A percentile compares a stretch with the other conserved stretches of the same genome.
Conservation (phyloP, 2,329 filamentous ascomycete species). For the Xylaria sp. region DNA sequence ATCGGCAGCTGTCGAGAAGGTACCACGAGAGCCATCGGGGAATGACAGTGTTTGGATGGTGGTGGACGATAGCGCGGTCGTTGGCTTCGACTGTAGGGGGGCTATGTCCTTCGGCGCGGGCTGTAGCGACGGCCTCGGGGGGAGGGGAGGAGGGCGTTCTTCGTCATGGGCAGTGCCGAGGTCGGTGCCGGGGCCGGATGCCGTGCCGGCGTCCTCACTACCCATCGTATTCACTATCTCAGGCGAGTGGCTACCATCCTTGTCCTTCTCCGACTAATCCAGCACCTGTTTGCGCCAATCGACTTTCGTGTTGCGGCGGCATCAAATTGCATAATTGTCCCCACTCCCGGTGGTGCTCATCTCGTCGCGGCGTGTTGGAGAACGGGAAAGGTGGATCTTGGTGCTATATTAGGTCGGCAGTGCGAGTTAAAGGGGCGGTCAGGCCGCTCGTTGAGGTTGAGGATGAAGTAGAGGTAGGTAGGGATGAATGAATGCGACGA, state of each 20-base stretch:
- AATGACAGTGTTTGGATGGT: constrained; percentile 80
- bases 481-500: no score
- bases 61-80: constrained; percentile 81
- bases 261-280: constrained; percentile 29
- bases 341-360: constrained; percentile 8
- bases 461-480: no score
- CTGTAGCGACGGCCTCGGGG: constrained; percentile 51
- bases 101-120: constrained; percentile 41
- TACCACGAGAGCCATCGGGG: constrained; percentile 70
- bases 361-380: neutral
- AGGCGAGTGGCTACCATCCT: constrained; percentile 31
- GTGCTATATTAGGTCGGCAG: no score
- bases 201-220: constrained; percentile 41
- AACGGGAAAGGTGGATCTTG: neutral
- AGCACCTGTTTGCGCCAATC: constrained; percentile 8
- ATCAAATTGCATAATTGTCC: constrained; percentile 8
- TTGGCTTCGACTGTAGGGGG: constrained; percentile 67
- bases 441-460: no score
- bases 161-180: constrained; percentile 41
- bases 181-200: constrained; percentile 31
- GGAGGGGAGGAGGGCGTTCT: constrained; percentile 59
- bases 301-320: constrained; percentile 10
- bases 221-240: constrained; percentile 35
- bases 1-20: constrained; percentile 56
- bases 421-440: no score